Percentiles rank a stretch among this genome's conserved stretches.
Evolutionary conservation across 306 rosid genomes (phyloP).

Genomic region (Cucumis cinereus): DNA sequence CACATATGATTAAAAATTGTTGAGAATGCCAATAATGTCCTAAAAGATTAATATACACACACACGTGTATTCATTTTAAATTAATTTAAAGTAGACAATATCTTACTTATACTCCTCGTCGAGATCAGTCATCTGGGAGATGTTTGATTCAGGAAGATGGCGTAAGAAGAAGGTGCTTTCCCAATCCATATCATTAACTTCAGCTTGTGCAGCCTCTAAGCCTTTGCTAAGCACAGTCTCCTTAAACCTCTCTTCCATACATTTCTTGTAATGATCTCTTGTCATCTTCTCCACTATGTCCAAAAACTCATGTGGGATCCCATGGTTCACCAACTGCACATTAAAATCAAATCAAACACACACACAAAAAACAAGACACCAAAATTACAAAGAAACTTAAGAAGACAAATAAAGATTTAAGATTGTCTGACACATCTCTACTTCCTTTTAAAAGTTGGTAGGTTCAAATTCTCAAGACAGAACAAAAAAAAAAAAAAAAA

Average conservation of each 20-base stretch:
- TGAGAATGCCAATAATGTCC: no score
- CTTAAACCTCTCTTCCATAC: constrained; percentile 64
- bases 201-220: constrained; percentile 43
- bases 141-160: constrained; percentile 69
- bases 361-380: no score
- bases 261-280: constrained; percentile 58
- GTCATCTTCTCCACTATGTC: constrained; percentile 66
- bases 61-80: no score
- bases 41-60: no score
- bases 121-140: constrained; percentile 60
- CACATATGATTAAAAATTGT: no score
- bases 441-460: no score
- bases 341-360: neutral
- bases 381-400: no score
- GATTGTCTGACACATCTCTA: no score
- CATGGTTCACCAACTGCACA: constrained; percentile 53
- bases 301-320: constrained; percentile 48
- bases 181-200: constrained; percentile 81
- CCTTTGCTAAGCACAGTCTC: constrained; percentile 48
- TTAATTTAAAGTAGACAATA: neutral
- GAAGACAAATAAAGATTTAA: no score
- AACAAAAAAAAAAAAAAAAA: no score
- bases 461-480: no score
- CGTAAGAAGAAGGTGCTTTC: constrained; percentile 64
- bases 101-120: constrained; percentile 51